A percentile compares a stretch with the other conserved stretches of the same genome.
phyloP scores from a whole-genome alignment of 805 yeast species.

The Yarrowia phangngaensis region DNA sequence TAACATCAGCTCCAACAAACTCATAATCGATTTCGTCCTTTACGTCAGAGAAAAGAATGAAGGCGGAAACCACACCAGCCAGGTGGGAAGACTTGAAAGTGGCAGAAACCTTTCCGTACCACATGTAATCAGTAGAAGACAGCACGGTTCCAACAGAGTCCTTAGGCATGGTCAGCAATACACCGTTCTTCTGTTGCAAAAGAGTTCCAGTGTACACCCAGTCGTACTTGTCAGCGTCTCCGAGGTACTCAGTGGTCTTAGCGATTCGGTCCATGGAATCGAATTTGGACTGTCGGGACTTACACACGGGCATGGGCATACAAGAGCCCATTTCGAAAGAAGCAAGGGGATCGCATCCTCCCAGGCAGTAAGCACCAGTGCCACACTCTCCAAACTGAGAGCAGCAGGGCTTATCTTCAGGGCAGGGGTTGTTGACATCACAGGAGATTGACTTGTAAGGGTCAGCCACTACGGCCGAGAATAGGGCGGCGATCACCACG shows the following conservation, averaged over 20 bases:
- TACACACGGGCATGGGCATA: constrained; percentile 80
- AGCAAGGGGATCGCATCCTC: constrained; percentile 78
- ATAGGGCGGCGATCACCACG: constrained; percentile 25
- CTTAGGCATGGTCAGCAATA: constrained; percentile 75
- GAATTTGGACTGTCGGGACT: constrained; percentile 39
- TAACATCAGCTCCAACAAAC: constrained; percentile 71
- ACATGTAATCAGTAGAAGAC: constrained; percentile 71
- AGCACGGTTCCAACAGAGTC: constrained; percentile 71
- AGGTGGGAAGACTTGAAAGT: constrained; percentile 68
- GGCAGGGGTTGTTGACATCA: constrained; percentile 57
- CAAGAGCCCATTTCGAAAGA: constrained; percentile 68
- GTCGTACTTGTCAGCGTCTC: constrained; percentile 61
- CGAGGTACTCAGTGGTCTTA: constrained; percentile 50
- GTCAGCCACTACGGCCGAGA: constrained; percentile 34
- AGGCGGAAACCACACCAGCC: constrained; percentile 79
- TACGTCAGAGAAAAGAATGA: constrained; percentile 74
- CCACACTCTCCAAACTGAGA: constrained; percentile 78
- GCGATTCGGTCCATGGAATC: constrained; percentile 39
- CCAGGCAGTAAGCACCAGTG: constrained; percentile 70
- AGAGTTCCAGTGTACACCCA: constrained; percentile 62
- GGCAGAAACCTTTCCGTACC: constrained; percentile 82
- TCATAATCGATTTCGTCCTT: constrained; percentile 91
- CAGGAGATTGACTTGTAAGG: constrained; percentile 43
- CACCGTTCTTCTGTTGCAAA: constrained; percentile 51
- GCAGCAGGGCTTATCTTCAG: constrained; percentile 80